Conservation (phyloP, 225 moss, liverwort and hornwort species). For the Asterella californica region DNA sequence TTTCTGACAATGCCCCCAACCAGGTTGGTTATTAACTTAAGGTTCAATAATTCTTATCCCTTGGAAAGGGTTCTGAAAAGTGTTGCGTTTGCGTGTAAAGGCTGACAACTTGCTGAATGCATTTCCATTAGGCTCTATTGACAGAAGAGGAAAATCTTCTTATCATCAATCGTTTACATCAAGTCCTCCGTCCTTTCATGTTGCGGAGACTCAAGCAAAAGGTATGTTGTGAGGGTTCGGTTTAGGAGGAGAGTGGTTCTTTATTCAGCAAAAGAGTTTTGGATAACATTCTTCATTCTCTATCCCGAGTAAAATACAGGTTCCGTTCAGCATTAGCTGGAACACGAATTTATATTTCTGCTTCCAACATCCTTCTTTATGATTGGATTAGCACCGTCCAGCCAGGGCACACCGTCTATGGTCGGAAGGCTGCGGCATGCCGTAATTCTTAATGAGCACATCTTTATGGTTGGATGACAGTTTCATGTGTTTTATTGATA, state of each 20-base stretch:
- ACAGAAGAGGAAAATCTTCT: constrained; percentile 98
- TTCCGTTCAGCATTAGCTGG: not conserved
- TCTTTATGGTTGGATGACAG: not conserved
- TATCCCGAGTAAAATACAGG: not conserved
- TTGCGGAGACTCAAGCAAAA: constrained; percentile 96
- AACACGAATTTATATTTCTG: no score
- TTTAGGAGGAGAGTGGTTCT: not conserved
- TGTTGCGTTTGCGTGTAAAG: not conserved
- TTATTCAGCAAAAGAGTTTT: not conserved
- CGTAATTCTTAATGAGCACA: no score
- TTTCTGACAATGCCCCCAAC: constrained; percentile 82
- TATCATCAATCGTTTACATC: constrained; percentile 95
- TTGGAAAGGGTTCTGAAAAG: not conserved
- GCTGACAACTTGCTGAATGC: not conserved
- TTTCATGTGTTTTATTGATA: not conserved
- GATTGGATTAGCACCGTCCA: no score
- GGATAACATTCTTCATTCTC: not conserved
- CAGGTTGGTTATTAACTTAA: constrained; percentile 39
- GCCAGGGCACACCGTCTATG: no score
- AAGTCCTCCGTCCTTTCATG: constrained; percentile 99
- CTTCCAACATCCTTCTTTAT: no score
- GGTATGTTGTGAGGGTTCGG: constrained; percentile 38
- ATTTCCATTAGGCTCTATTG: constrained; percentile 60
- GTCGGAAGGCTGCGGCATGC: no score
- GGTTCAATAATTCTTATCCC: not conserved